Evolutionary conservation across 2,329 filamentous ascomycete genomes (phyloP).

Genomic region (Xylaria polymorpha): DNA sequence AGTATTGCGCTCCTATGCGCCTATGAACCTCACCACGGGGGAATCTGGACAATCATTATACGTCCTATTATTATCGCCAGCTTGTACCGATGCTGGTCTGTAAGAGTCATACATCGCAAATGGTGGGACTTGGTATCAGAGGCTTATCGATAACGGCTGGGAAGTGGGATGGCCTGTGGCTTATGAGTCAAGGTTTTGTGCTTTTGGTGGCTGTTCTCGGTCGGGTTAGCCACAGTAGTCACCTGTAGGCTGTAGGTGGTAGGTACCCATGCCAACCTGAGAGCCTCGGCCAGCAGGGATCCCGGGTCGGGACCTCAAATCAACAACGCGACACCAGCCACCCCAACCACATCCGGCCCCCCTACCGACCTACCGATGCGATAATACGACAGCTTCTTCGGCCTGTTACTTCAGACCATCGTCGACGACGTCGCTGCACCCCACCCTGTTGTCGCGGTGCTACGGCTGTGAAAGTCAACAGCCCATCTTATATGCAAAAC

Average conservation of each 20-base stretch:
- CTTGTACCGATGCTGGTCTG: not conserved
- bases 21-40: not conserved
- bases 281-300: constrained; percentile 38
- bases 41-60: not conserved
- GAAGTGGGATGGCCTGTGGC: constrained; percentile 7
- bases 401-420: constrained; percentile 13
- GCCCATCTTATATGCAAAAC: constrained; percentile 22
- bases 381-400: constrained; percentile 7
- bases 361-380: constrained; percentile 15
- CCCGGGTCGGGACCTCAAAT: constrained; percentile 21
- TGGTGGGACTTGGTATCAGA: not conserved
- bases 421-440: constrained; percentile 16
- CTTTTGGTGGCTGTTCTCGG: not conserved
- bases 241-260: too few relatives aligned
- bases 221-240: too few relatives aligned
- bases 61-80: not conserved
- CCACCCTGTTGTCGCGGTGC: constrained; percentile 11
- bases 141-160: constrained; percentile 1
- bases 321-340: constrained; percentile 42
- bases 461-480: constrained; percentile 21
- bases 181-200: too few relatives aligned
- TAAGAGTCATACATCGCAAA: constrained; percentile 1
- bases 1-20: not conserved
- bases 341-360: constrained; percentile 37
- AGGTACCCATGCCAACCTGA: constrained; percentile 38